Base-by-base conservation (phyloP, 2,329 filamentous ascomycete species). In the Phyllosticta citribraziliensis region DNA sequence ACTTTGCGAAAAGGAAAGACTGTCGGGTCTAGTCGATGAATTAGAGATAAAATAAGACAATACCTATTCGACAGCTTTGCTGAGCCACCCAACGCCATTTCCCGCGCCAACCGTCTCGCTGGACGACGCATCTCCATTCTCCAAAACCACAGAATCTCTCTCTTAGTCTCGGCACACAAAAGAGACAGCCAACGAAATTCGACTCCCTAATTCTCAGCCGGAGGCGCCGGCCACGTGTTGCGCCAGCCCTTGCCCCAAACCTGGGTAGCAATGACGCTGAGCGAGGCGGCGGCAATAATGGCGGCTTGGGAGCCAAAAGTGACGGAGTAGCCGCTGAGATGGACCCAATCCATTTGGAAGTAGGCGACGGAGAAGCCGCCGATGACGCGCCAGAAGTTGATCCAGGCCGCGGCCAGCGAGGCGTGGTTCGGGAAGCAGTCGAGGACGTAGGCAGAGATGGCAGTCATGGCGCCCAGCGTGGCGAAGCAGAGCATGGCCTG, bases 251-350 rank as follows among this genome's bases (percentile, higher is more conserved):
- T 64, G 2, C 70, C 72, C 62, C 63, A 71, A 17, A 70, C 10
- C 63, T 74, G 72, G 22, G 71, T 65, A 9, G 52, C 57, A 8
- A 70, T 14, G n/a, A 72, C 63, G n/a, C 67, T 67, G 19, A 62
- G 55, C 12, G 70, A 64, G 5, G 70, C 70, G 12, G 65, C 67
- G 0, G 67, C 70, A 11, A 72, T 65, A 52, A 74, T 70, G 51
- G 69, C 68, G 17, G 70, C 71, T 62, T 74, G 72, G 40, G 69
- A 69, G 3, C 72, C 71, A 61, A 74, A 74, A 1, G 68, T 64
- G 9, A 73, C 66, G 1, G 64, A 70, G 14, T 67, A 68, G 0
- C 72, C 72, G 52, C 62, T 69, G 47, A 66, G 67, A 4, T 56
- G 57, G 12, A 70, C 71, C 72, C 72, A 74, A 12, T 69, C 66